phyloP scores from a whole-genome alignment of 1,139 yeast genomes.

The Kodamaea alishanica region DNA sequence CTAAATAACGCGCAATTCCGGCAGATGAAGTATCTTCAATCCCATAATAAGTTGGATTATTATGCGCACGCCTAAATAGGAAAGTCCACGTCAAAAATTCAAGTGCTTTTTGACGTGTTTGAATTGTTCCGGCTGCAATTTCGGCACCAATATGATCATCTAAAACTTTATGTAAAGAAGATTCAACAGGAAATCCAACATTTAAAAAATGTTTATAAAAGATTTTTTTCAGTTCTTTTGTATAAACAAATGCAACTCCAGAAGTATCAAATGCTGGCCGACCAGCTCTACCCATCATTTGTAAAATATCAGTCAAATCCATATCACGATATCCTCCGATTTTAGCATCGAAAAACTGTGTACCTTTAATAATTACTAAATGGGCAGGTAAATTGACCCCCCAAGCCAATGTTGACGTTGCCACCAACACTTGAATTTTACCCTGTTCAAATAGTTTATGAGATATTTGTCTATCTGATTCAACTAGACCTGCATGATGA shows the following conservation, averaged over 20 bases:
- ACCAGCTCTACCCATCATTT: constrained; percentile 94
- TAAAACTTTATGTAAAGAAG: constrained; percentile 85
- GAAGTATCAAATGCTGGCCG: constrained; percentile 95
- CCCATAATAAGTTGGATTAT: constrained; percentile 93
- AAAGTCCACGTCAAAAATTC: constrained; percentile 96
- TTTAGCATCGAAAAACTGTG: constrained; percentile 81
- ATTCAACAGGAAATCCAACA: constrained; percentile 96
- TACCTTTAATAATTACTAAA: constrained; percentile 89
- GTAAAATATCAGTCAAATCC: constrained; percentile 89
- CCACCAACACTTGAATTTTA: constrained; percentile 84
- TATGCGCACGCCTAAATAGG: constrained; percentile 86
- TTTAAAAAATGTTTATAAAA: constrained; percentile 93
- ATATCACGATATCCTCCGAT: constrained; percentile 77
- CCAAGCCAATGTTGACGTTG: constrained; percentile 96
- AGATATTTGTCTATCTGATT: constrained; percentile 80
- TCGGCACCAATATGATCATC: constrained; percentile 98
- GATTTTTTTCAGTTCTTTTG: constrained; percentile 86
- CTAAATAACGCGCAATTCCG: constrained; percentile 69
- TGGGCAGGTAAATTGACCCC: constrained; percentile 97
- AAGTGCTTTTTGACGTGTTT: constrained; percentile 80
- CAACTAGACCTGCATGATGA: constrained; percentile 97
- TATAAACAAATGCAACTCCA: constrained; percentile 92
- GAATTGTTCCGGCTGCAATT: constrained; percentile 82
- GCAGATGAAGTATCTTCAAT: constrained; percentile 66
- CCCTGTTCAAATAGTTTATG: constrained; percentile 82